phyloP scores from a whole-genome alignment of 2,329 filamentous ascomycete genomes.

The Boeremia exigua region DNA sequence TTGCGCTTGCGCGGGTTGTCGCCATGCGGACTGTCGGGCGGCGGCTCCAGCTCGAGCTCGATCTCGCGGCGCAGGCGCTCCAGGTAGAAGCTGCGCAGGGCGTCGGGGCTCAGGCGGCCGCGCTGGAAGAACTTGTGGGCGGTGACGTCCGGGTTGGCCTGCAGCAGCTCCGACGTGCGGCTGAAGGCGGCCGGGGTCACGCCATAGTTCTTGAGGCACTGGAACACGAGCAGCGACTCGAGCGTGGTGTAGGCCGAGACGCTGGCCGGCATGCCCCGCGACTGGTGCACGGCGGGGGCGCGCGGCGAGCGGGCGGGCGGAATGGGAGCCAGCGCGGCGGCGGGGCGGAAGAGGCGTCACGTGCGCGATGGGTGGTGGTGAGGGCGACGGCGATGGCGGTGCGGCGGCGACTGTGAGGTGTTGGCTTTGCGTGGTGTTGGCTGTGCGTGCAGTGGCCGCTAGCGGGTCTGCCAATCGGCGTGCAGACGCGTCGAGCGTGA shows the following conservation, averaged over 20 bases:
- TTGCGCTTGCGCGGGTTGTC: conserved; percentile 73
- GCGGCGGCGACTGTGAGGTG: conserved; percentile 26
- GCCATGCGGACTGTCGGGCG: conserved; percentile 55
- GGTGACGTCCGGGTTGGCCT: conserved; percentile 74
- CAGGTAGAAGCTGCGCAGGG: conserved; percentile 79
- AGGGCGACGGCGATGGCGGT: conserved; percentile 27
- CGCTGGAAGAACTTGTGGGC: conserved; percentile 75
- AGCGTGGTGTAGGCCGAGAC: conserved; percentile 77
- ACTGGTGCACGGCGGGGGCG: conserved; percentile 20
- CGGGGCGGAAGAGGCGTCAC: conserved; percentile 30
- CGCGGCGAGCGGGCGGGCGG: conserved; percentile 39
- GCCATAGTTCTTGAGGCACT: conserved; percentile 74
- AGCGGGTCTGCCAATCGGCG: conserved; percentile 22
- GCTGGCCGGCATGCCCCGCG: conserved; percentile 62
- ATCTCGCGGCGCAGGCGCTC: conserved; percentile 69
- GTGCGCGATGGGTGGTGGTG: conserved; percentile 11
- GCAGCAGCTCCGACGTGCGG: conserved; percentile 75
- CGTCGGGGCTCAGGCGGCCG: conserved; percentile 75
- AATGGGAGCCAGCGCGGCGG: conserved; percentile 48
- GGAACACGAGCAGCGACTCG: conserved; percentile 85
- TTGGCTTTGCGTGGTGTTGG: conserved; percentile 20
- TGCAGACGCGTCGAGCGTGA: conserved; percentile 8
- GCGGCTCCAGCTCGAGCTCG: conserved; percentile 58
- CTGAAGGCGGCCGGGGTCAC: conserved; percentile 70
- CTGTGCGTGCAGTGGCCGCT: conserved; percentile 2